Base-by-base conservation (phyloP, 177 flowering plant species). In the Vitis hybrid region DNA sequence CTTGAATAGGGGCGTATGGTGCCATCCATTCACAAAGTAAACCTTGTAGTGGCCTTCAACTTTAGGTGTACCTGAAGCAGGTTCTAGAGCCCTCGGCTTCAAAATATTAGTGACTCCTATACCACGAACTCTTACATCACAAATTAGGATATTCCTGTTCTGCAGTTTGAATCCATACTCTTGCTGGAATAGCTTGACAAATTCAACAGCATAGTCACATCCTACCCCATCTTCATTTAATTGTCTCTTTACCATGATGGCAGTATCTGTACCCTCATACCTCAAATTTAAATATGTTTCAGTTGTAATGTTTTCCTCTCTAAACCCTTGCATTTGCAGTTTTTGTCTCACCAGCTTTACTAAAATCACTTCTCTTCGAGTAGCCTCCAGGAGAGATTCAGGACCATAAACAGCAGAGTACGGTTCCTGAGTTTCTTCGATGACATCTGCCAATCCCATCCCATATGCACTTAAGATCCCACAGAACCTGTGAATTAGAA, bases 381-480 rank as follows among this genome's bases (percentile, higher is more conserved):
- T 80, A 65, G 88, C 91, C 75, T 95, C 97, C 21, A 67, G 65
- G 10, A 87, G 46, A 21, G 98, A 86, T 60, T 85, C 86, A n/a
- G 82, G 80, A 35, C 82, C 79, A 79, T 95, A 95, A 64, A 88
- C 86, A 67, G 97, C 89, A 78, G 97, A 83, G 75, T 84, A 95
- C 3, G 99, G 99, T 80, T 90, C 97, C 74, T 93, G 99, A 58
- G 85, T 88, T 75, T 95, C 99, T 79, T 95, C 98, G 62, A 95
- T 77, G 24, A 93, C 99, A 86, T 95, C 97, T 18, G 99, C 98
- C 77, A 95, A 71, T 67, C 99, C 99, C 99, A 95, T 95, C 2
- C 99, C 99, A 68, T 95, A 95, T 17, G 99, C 99, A 82, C 99
- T 95, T 73, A 93, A 82, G 72, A 95, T 90, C 62, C 99, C 99